These are phyloP conservation scores for Cyberlindnera mrakii DNA, from an alignment of 805 yeast genomes.

Conservation along the genomic window DNA sequence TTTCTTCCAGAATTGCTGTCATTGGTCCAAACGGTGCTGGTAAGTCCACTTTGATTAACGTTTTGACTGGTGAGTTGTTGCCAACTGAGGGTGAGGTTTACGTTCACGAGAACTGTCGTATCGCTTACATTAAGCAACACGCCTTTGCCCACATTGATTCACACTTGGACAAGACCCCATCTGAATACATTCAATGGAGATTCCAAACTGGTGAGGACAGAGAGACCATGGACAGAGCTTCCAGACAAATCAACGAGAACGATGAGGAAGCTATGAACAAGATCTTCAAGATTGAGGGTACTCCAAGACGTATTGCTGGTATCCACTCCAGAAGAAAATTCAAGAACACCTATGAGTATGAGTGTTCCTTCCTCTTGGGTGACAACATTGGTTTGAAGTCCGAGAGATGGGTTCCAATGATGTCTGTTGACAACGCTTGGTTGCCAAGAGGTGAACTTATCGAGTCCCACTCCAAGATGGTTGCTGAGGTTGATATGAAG, in stretches of 20 bases:
- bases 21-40: constrained; percentile 99
- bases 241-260: constrained; percentile 93
- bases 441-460: constrained; percentile 97
- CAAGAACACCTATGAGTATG: constrained; percentile 99
- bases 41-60: constrained; percentile 98
- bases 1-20: constrained; percentile 99
- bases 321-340: constrained; percentile 97
- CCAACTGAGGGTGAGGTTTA: constrained; percentile 99
- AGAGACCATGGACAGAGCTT: constrained; percentile 99
- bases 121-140: constrained; percentile 99
- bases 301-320: constrained; percentile 94
- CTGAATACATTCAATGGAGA: constrained; percentile 99
- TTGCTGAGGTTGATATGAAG: constrained; percentile 99
- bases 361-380: constrained; percentile 95
- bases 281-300: constrained; percentile 98
- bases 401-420: constrained; percentile 99
- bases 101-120: constrained; percentile 99
- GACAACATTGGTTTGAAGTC: constrained; percentile 98
- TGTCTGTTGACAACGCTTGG: constrained; percentile 99
- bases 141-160: constrained; percentile 99
- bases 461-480: constrained; percentile 98
- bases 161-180: constrained; percentile 98
- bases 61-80: constrained; percentile 97
- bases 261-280: constrained; percentile 99
- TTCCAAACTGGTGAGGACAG: constrained; percentile 99